phyloP scores from a whole-genome alignment of 768 basidiomycete species.

The Chalciporus sphaerocephalus region DNA sequence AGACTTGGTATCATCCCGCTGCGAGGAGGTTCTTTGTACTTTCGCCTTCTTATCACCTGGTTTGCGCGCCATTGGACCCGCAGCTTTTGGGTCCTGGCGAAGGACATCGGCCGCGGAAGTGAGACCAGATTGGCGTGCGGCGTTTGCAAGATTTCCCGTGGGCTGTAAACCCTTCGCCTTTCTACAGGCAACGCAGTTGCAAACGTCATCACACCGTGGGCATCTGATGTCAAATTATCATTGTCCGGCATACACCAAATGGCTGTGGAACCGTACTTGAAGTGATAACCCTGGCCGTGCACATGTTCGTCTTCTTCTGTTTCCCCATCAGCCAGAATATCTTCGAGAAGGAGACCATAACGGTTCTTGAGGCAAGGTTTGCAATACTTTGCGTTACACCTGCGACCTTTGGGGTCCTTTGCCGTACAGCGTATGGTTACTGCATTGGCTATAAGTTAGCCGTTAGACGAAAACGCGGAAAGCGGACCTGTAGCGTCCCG shows the following conservation, averaged over 20 bases:
- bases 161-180: slow-evolving; percentile 59
- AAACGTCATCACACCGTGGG: slow-evolving; percentile 60
- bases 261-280: slow-evolving; percentile 40
- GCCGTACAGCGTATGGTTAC: slow-evolving; percentile 39
- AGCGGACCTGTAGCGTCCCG: slow-evolving; percentile 47
- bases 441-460: slow-evolving; percentile 15
- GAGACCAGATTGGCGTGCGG: slow-evolving; percentile 36
- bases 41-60: slow-evolving; percentile 18
- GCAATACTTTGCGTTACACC: slow-evolving; percentile 61
- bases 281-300: slow-evolving; percentile 38
- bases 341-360: slow-evolving; percentile 46
- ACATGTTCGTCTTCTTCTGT: slow-evolving; percentile 26
- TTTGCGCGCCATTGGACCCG: slow-evolving; percentile 28
- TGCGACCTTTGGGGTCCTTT: slow-evolving; percentile 31
- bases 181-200: slow-evolving; percentile 65
- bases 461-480: neutral
- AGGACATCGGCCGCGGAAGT: slow-evolving; percentile 38
- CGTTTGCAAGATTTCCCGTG: slow-evolving; percentile 42
- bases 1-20: slow-evolving; percentile 3
- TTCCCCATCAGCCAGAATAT: slow-evolving; percentile 39
- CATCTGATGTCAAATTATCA: slow-evolving; percentile 44
- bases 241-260: slow-evolving; percentile 9
- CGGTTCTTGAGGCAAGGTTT: slow-evolving; percentile 61
- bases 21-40: slow-evolving; percentile 5
- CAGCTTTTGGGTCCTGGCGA: slow-evolving; percentile 30